Evolutionary conservation across 805 yeast species (phyloP), one percentile per base, ranked within the genome.

Genomic region (Debaryomyces maramus): DNA sequence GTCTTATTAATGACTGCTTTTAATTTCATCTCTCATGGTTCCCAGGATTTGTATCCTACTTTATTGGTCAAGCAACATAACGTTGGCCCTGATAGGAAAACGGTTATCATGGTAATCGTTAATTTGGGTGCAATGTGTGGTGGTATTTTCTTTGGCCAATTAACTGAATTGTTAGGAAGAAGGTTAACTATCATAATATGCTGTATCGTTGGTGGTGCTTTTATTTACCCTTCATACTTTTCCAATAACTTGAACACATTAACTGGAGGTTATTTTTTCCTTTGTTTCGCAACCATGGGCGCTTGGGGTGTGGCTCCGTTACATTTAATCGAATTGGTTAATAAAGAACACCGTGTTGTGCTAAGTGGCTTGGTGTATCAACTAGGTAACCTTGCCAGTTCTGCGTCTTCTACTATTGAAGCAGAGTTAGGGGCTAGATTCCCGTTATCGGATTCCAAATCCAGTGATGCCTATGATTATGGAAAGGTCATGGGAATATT

Each of bases 381-480:
- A 57, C 64, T 81, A 49, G 88, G 88, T 67, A 81, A 81, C 61
- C 67, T 81, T 54, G 81, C 80, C 11, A 76, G 83, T 1, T 76
- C 83, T 21, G 85, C 85, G 4, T 75, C 83, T 2, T 77, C 85
- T 0, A 81, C 87, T n/a, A 81, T 81, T 47, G 85, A 81, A 61
- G 63, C 82, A 18, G 75, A 78, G 15, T 71, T 81, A 45, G 85
- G 85, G 41, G 77, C 73, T 46, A 48, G 63, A 30, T 81, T 78
- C 66, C 56, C 61, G 10, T 48, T 60, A n/a, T 62, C 52, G 24
- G 46, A 40, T n/a, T 13, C 11, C 13, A 13, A 13, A n/a, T 51
- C 46, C 2, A 41, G 35, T 13, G 49, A 45, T 3, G 44, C 51
- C 18, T 76, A 65, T 48, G 70, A 81, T 50, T 81, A 81, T 49